Evolutionary conservation across 768 basidiomycete genomes (phyloP), one percentile per base, ranked within the genome.

Genomic region (Lenzites betulinus): DNA sequence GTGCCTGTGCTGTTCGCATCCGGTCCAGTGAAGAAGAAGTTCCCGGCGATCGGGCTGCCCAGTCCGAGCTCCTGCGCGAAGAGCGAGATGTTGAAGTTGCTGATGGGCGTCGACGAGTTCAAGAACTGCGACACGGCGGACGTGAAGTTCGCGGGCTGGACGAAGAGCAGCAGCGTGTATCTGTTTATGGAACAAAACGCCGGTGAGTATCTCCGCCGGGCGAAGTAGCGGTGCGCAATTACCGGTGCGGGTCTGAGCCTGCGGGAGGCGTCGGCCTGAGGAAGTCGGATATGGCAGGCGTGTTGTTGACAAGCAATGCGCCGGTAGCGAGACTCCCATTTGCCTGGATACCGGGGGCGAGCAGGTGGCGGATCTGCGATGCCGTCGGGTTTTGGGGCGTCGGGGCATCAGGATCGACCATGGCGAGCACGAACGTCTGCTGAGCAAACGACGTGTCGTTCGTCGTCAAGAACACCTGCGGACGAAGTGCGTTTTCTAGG

Each of bases 371-470:
- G 47, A 75, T 69, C 33, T 75, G 69, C 7, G 71, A 63, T 2
- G 22, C 42, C 0, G 69, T 69, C 8, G 69, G 67, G 53, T 67
- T 56, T 41, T 73, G 69, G 18, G 74, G 74, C 1, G 74, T 73
- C 2, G 72, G 74, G 0, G 73, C 73, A 60, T 75, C 74, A 0
- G 70, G 73, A 44, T 74, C 74, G n/a, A 75, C 68, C 51, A 71
- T 68, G 2, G 69, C 72, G 23, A 74, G 59, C 35, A 73, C 69
- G 53, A 72, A 75, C 5, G 64, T 67, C 47, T 67, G 61, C 41
- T 41, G 25, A 8, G 28, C 58, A 12, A 60, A 43, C 18, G 50
- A 50, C 23, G 64, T 58, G 23, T 50, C 47, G 18, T 61, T 59
- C 1, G 50, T 47, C 0, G 49, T 46, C 47, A 64, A 51, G 26